These are phyloP conservation scores for Exophiala sideris DNA, from an alignment of 2,329 filamentous ascomycete genomes.

Conservation along the genomic window DNA sequence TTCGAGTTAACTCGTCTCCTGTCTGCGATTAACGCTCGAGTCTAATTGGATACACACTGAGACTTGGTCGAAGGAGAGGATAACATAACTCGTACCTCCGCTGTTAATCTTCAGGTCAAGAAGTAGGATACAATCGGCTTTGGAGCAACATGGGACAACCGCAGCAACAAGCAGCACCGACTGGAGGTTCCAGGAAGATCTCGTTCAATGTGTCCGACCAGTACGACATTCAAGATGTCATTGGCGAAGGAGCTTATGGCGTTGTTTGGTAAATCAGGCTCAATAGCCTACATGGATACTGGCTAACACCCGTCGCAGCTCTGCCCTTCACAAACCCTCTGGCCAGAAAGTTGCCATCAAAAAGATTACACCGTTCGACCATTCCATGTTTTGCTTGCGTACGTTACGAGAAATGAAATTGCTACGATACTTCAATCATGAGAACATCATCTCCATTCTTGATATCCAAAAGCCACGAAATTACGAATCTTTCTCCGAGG, in stretches of 20 bases:
- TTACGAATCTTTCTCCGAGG: slow-evolving; percentile 94
- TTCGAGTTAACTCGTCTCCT: background rate
- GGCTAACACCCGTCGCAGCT: slow-evolving; percentile 53
- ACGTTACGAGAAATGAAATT: slow-evolving; percentile 99
- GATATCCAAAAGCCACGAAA: slow-evolving; percentile 97
- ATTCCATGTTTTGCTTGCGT: slow-evolving; percentile 96
- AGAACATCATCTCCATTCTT: slow-evolving; percentile 99
- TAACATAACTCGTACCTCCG: background rate
- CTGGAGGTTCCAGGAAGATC: slow-evolving; percentile 75
- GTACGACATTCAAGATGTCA: slow-evolving; percentile 99
- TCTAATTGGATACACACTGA: background rate
- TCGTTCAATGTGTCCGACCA: slow-evolving; percentile 99
- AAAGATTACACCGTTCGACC: slow-evolving; percentile 99
- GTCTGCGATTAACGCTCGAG: no score
- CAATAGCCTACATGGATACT: slow-evolving; percentile 5
- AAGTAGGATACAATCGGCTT: background rate
- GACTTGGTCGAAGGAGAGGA: background rate
- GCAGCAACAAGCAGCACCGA: slow-evolving; percentile 47
- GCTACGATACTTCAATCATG: slow-evolving; percentile 97
- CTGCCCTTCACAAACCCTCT: slow-evolving; percentile 95
- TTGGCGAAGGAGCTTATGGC: slow-evolving; percentile 96
- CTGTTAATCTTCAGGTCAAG: background rate
- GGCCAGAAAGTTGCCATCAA: slow-evolving; percentile 99
- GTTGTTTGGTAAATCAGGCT: slow-evolving; percentile 80
- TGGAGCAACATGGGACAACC: slow-evolving; percentile 41